These are phyloP conservation scores for Silene uniflora DNA, from an alignment of 148 eudicot genomes.

Conservation along the genomic window DNA sequence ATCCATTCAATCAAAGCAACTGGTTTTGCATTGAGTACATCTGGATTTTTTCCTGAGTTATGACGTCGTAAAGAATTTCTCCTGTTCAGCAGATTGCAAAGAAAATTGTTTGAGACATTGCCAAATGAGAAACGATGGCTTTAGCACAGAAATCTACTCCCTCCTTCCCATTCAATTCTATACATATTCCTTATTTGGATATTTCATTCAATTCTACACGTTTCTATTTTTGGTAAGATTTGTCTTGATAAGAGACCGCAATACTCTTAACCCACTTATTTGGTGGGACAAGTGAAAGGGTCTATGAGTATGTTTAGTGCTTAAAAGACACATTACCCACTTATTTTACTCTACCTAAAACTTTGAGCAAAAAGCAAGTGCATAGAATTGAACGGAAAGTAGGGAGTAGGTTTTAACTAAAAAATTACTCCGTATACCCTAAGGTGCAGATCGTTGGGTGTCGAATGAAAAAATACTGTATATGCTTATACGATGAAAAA, in stretches of 20 bases:
- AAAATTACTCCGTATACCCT: not conserved
- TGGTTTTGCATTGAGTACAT: slow-evolving; percentile 51
- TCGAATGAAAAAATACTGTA: not conserved
- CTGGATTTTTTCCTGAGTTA: slow-evolving; percentile 32
- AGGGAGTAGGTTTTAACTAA: not conserved
- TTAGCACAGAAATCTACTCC: slow-evolving; percentile 5
- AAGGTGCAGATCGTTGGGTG: no score
- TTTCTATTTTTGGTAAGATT: not conserved
- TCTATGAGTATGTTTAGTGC: not conserved
- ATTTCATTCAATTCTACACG: not conserved
- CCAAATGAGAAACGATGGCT: slow-evolving; percentile 8
- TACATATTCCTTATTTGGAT: not conserved
- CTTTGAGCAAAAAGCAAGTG: not conserved
- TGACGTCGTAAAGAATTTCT: slow-evolving; percentile 38
- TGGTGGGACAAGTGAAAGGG: not conserved
- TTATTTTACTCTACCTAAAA: not conserved
- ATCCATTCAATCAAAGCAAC: slow-evolving; percentile 47
- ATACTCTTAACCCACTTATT: not conserved
- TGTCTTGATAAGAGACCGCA: not conserved
- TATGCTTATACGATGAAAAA: not conserved
- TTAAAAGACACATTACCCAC: not conserved
- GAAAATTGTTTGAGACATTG: slow-evolving; percentile 6
- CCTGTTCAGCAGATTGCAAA: slow-evolving; percentile 33
- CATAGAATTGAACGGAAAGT: not conserved
- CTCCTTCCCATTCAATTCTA: not conserved